Percentiles rank a stretch among this genome's conserved stretches.
phyloP scores from a whole-genome alignment of 2,329 filamentous ascomycete genomes.

The Xylariaceae sp. region DNA sequence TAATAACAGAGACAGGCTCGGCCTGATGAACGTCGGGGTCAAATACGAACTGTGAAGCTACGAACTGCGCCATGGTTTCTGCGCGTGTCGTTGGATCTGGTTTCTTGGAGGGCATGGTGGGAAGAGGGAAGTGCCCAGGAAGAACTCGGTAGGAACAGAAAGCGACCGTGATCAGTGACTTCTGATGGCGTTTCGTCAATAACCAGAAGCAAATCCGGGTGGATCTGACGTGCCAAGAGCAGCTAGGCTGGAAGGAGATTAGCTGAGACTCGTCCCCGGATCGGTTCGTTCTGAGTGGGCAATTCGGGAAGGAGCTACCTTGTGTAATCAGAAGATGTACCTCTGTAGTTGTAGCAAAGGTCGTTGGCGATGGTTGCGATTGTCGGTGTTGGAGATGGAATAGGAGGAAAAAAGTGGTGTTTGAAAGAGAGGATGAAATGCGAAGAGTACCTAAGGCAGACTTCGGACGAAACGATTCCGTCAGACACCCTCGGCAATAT shows the following conservation, averaged over 20 bases:
- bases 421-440: too few relatives aligned
- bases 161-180: not conserved
- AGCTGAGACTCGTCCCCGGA: not conserved
- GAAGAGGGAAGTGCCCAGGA: conserved; percentile 8
- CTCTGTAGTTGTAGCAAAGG: too few relatives aligned
- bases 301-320: not conserved
- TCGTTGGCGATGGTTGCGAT: too few relatives aligned
- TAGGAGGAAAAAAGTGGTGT: too few relatives aligned
- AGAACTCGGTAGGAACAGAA: not conserved
- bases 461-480: too few relatives aligned
- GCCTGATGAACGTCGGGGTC: conserved; percentile 35
- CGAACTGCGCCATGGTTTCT: conserved; percentile 43
- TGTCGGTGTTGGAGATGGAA: too few relatives aligned
- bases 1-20: conserved; percentile 23
- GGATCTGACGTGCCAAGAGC: not conserved
- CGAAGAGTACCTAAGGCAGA: too few relatives aligned
- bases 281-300: not conserved
- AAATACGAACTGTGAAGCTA: conserved; percentile 36
- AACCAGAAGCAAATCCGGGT: not conserved
- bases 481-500: too few relatives aligned
- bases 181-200: not conserved
- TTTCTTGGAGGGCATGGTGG: conserved; percentile 49
- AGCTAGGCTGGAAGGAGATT: not conserved
- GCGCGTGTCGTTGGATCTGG: conserved; percentile 43
- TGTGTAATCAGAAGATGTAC: too few relatives aligned